These are phyloP conservation scores for Beauveria pseudobassiana DNA, from an alignment of 2,329 filamentous ascomycete species.

Conservation along the genomic window DNA sequence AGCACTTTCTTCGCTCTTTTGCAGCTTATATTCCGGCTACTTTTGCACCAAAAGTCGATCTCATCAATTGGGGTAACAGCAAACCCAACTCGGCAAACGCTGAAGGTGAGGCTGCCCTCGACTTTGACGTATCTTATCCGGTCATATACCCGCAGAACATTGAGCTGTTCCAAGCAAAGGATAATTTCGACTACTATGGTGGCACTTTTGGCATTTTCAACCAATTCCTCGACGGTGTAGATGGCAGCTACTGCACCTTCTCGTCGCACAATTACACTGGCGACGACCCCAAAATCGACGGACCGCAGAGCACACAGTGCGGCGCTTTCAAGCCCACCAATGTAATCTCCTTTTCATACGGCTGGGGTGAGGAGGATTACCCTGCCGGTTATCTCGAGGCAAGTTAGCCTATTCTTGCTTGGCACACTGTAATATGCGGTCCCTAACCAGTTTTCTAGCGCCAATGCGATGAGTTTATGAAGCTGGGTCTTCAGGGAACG, in stretches of 20 bases:
- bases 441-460: slow-evolving; percentile 18
- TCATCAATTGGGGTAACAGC: slow-evolving; percentile 19
- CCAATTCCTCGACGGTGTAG: slow-evolving; percentile 44
- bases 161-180: slow-evolving; percentile 14
- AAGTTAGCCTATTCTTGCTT: background rate
- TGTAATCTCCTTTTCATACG: slow-evolving; percentile 37
- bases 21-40: slow-evolving; percentile 29
- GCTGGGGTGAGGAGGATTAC: slow-evolving; percentile 37
- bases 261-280: slow-evolving; percentile 32
- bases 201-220: slow-evolving; percentile 25
- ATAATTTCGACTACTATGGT: slow-evolving; percentile 4
- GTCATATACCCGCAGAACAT: too few species aligned
- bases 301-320: slow-evolving; percentile 36
- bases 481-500: slow-evolving; percentile 37
- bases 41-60: slow-evolving; percentile 27
- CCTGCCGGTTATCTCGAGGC: slow-evolving; percentile 31
- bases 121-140: slow-evolving; percentile 16
- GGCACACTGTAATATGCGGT: background rate
- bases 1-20: slow-evolving; percentile 27
- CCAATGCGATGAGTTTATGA: slow-evolving; percentile 36
- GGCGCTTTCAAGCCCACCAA: slow-evolving; percentile 15
- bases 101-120: slow-evolving; percentile 36
- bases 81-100: slow-evolving; percentile 15
- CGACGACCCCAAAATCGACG: slow-evolving; percentile 34
- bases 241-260: slow-evolving; percentile 45